Base-by-base conservation (phyloP, 148 eudicot species). In the Persicaria tinctoria region DNA sequence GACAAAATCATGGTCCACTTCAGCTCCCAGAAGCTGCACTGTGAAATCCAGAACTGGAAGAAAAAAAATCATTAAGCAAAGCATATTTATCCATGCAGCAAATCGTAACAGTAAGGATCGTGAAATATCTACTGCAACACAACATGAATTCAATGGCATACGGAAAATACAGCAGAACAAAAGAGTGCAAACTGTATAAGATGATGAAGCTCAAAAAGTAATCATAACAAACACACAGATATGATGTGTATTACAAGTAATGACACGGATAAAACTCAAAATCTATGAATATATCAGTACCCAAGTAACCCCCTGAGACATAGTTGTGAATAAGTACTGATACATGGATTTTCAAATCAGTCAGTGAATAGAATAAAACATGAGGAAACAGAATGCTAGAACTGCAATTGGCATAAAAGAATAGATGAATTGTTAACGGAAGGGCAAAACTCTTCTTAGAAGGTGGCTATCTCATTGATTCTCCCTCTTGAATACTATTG, bases 31-130 rank as follows among this genome's bases (percentile, higher is more conserved):
- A 75, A 95, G 90, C 85, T 88, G 87, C 78, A 81, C 73, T 13
- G 90, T 90, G 83, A 95, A 90, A 76, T 95, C 96, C 80, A 95
- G 84, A 72, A 94, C 98, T 91, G 95, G 20, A 48, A 62, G 8
- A 38, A 12, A 5, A 38, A 64, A 32, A 66, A 66, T 13, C 5
- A 57, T 50, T 50, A 50, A 50, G 77, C 68, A 57, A 47, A 51
- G 48, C 53, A 55, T 68, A 27, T 68, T 23, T 8, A 56, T 6
- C 45, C 44, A 44, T 10, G n/a, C 46, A 38, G 70, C 70, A 66
- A 41, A 5, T 12, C 41, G 32, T 66, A 66, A 44, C 48, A 38
- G 70, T 14, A 44, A 66, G 47, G 2, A 5, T 38, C 69, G 27
- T 32, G 41, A 32, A 32, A 32, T 32, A 32, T 1, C 41, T 32